Base-by-base conservation (phyloP, 345 rosid genomes). In the Abelmoschus esculentus region DNA sequence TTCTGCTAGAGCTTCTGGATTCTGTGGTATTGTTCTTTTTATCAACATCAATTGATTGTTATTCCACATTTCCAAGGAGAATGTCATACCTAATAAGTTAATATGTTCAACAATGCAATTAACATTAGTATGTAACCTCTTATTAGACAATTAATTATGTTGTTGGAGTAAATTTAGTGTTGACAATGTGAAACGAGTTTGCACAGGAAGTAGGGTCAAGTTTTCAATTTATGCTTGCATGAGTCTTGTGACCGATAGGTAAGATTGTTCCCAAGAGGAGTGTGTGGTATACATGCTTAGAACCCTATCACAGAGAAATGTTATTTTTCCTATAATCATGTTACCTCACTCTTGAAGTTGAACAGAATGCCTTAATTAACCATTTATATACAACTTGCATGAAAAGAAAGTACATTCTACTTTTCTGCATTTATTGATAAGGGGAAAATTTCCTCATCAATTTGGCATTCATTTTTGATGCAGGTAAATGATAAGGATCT, bases 401-500 rank as follows among this genome's bases (percentile, higher is more conserved):
- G 50, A 22, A 34, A 67, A 55, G 15, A 55, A 42, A 69, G 72
- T 62, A 26, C 12, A 3, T 64, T 46, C 8, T 42, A 11, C 53
- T 42, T 8, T 42, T 65, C 31, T 26, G 31, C 28, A 40, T 65
- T 42, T 3, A 4, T 65, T 46, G 32, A 14, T 65, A 14, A 28
- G 19, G 9, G 22, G 5, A 44, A 64, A 65, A 5, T 46, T 26
- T 46, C 55, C 5, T 29, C 55, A 3, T 19, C 28, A 36, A 32
- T 22, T 11, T 69, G 54, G 59, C 36, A 38, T 68, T 62, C 46
- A 60, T 73, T 67, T 42, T 22, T 71, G 67, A 56, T 70, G 72
- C 80, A 93, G 98, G 85, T 86, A 47, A 83, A 87, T 74, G 96
- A 89, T 71, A 89, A 89, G 78, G 98, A 90, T 82, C 87, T 93